Percentiles rank a stretch among this genome's conserved stretches.
Evolutionary conservation across 805 yeast species (phyloP).

Genomic region (Hanseniaspora thailandica): DNA sequence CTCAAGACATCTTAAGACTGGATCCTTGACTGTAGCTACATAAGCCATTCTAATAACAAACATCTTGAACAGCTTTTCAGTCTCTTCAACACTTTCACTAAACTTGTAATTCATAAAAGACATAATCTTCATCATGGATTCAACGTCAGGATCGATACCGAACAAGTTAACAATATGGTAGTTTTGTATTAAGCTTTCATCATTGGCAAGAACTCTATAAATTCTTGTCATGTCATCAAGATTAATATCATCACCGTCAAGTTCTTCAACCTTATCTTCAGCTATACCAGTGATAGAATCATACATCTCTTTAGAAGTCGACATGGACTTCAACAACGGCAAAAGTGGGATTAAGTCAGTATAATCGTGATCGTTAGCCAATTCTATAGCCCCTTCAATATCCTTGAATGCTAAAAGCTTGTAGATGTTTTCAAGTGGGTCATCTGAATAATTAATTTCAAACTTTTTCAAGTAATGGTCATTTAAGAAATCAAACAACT

Average conservation of each 20-base stretch:
- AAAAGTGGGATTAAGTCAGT: background rate
- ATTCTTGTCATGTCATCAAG: too few species aligned
- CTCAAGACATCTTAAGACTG: background rate
- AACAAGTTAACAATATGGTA: background rate
- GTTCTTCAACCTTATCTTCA: background rate
- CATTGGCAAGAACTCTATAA: constrained; percentile 6
- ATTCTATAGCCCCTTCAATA: background rate
- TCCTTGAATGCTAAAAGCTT: background rate
- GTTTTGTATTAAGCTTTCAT: background rate
- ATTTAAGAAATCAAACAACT: background rate
- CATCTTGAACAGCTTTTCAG: background rate
- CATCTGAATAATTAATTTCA: too few species aligned
- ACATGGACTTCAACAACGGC: background rate
- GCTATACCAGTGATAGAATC: background rate
- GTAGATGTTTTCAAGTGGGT: too few species aligned
- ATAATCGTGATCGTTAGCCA: background rate
- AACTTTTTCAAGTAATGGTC: background rate
- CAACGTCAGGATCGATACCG: background rate
- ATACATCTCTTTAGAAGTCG: background rate
- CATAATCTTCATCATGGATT: background rate
- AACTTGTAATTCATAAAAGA: background rate
- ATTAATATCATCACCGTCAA: too few species aligned
- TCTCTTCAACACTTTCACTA: background rate
- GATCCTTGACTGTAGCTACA: background rate
- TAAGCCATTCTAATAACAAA: background rate